A percentile compares a stretch with the other conserved stretches of the same genome.
These are phyloP conservation scores for Aspergillus flavus DNA, from an alignment of 2,329 filamentous ascomycete species.

Conservation along the genomic window DNA sequence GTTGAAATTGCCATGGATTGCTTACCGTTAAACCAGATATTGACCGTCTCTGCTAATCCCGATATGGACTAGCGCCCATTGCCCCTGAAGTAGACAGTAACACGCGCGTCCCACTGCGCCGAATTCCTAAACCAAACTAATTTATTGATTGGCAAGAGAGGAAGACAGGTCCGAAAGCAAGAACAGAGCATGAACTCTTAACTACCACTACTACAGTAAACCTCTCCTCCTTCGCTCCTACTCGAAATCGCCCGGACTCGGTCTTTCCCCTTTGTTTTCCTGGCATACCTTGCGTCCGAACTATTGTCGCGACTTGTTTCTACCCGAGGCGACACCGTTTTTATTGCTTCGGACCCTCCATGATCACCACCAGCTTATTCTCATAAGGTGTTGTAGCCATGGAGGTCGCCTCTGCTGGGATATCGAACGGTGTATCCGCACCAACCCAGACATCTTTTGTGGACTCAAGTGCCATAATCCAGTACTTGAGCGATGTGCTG, in stretches of 20 bases:
- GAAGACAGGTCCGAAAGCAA: background rate
- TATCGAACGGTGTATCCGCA: conserved; percentile 38
- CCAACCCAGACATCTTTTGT: conserved; percentile 44
- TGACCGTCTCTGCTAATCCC: background rate
- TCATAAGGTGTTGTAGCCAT: conserved; percentile 33
- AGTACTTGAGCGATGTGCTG: conserved; percentile 71
- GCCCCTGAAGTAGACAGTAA: conserved; percentile 14
- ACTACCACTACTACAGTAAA: background rate
- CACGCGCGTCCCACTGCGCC: conserved; percentile 12
- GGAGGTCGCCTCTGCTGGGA: conserved; percentile 42
- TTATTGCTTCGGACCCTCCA: conserved; percentile 25
- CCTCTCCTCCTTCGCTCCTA: background rate
- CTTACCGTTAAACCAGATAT: background rate
- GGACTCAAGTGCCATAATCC: conserved; percentile 70
- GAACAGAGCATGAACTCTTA: conserved; percentile 3
- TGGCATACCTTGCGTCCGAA: background rate
- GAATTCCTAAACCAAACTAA: conserved; percentile 3
- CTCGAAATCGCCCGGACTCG: background rate
- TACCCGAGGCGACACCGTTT: conserved; percentile 10
- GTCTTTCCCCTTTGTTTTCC: conserved; percentile 3
- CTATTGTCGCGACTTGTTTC: conserved; percentile 18
- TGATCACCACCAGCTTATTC: conserved; percentile 29
- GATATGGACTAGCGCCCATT: background rate
- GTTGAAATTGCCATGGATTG: too few species aligned
- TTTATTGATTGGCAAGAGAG: conserved; percentile 5